Conservation (phyloP, 371 early-diverging fungal genomes). For the Rhizopus arrhizus region DNA sequence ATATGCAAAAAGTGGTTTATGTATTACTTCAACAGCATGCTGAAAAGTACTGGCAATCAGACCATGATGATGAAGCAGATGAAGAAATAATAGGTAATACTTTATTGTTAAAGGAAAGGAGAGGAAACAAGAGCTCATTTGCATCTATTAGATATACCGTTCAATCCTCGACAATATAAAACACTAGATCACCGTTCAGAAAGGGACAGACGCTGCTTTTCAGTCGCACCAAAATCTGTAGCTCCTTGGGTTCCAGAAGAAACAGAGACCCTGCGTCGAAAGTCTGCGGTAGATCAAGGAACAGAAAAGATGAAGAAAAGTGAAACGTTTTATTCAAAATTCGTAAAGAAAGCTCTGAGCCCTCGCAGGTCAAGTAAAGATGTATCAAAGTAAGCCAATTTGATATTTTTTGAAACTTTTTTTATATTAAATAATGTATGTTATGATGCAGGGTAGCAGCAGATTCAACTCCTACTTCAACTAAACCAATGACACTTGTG, state of each 20-base stretch:
- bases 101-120: too few relatives aligned
- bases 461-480: constrained; percentile 5
- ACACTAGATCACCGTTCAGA: constrained; percentile 36
- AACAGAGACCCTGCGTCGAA: constrained; percentile 20
- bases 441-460: constrained; percentile 12
- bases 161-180: constrained; percentile 33
- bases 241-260: constrained; percentile 31
- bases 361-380: constrained; percentile 31
- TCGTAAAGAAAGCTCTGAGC: constrained; percentile 35
- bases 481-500: constrained; percentile 20
- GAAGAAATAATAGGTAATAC: constrained; percentile 17
- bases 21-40: constrained; percentile 53
- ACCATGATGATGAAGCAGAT: constrained; percentile 43
- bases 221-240: constrained; percentile 31
- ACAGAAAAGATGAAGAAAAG: constrained; percentile 44
- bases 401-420: neutral
- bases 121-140: constrained; percentile 12
- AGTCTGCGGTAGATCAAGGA: constrained; percentile 26
- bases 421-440: neutral
- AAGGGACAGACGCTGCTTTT: constrained; percentile 39
- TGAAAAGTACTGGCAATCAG: constrained; percentile 51
- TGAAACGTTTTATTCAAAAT: constrained; percentile 44
- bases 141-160: neutral
- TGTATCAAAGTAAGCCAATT: constrained; percentile 7
- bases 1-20: constrained; percentile 59